Percentiles rank a stretch among this genome's conserved stretches.
phyloP scores from a whole-genome alignment of 345 rosid genomes.

The Salix dunnii region DNA sequence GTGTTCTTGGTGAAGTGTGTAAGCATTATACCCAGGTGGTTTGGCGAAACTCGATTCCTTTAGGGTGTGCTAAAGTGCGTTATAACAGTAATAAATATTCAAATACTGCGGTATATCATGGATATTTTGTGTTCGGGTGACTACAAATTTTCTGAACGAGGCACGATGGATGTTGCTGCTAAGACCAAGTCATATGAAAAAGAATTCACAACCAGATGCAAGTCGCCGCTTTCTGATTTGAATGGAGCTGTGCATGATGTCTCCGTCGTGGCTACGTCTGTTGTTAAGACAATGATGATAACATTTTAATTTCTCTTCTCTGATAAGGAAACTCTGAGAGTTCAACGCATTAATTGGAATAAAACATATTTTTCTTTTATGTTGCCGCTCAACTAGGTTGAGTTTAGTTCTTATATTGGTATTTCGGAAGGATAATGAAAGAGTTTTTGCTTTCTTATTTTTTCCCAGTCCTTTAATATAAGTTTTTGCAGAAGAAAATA shows the following conservation, averaged over 20 bases:
- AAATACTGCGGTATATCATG: no score
- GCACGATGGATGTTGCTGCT: slow-evolving; percentile 19
- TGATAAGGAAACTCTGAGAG: not conserved
- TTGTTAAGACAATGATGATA: slow-evolving; percentile 14
- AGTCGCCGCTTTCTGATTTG: slow-evolving; percentile 21
- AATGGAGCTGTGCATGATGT: no score
- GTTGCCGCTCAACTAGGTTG: no score
- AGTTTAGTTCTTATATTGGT: not conserved
- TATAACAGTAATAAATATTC: slow-evolving; percentile 5
- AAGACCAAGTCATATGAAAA: slow-evolving; percentile 32
- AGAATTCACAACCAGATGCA: slow-evolving; percentile 6
- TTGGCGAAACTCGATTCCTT: slow-evolving; percentile 10
- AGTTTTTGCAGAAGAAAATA: not conserved
- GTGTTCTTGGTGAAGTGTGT: slow-evolving; percentile 34
- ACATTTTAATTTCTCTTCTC: not conserved
- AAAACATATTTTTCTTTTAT: no score
- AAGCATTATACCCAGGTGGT: slow-evolving; percentile 18
- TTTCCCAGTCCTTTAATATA: not conserved
- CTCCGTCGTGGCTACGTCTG: no score
- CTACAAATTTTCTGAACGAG: slow-evolving; percentile 22
- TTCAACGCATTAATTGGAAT: not conserved
- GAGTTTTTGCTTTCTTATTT: not conserved
- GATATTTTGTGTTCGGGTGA: slow-evolving; percentile 11
- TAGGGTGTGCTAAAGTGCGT: slow-evolving; percentile 21
- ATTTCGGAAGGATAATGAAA: not conserved